Base-by-base conservation (phyloP, 805 yeast species). In the Starmerella asiatica region DNA sequence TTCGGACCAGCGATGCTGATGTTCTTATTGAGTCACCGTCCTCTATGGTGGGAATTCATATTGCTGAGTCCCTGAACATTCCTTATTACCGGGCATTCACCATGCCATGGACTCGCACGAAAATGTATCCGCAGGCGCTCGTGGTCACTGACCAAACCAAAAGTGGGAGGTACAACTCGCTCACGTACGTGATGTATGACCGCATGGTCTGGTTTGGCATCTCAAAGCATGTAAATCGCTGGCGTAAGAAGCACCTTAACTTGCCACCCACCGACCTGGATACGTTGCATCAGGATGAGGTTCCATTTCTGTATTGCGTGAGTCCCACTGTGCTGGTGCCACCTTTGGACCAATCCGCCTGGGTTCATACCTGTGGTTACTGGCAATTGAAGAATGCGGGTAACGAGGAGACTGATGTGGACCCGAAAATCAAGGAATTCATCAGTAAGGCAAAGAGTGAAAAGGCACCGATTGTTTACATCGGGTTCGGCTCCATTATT, bases 91-190 rank as follows among this genome's bases (percentile, higher is more conserved):
- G 96, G 52, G 96, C 96, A 0, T 88, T 88, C 56, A 88, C 97
- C 0, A 88, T 88, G 97, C 97, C 97, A 0, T 88, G 97, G 97
- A 83, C 96, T 0, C 63, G 94, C 45, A 86, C 97, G 1, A 68
- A 93, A 49, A 93, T 95, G 0, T 88, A 88, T 56, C 96, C 96
- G 1, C 96, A 88, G 64, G 96, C 97, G 0, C 85, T 88, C 48
- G 75, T 86, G 56, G 94, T 83, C 6, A 95, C 97, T 0, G 95
- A 85, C 44, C 93, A 82, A 59, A 83, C 79, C 55, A 71, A 79
- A 56, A 95, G 95, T 9, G 95, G 96, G 3, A 79, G 86, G 8
- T 88, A 88, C 60, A 88, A 88, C 56, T 82, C 83, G 54, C 65
- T 88, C 62, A 85, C 96, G 0, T 94, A 88, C 60, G 88, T 85